Evolutionary conservation across 2,329 filamentous ascomycete genomes (phyloP).

Genomic region (Emydomyces testavorans): DNA sequence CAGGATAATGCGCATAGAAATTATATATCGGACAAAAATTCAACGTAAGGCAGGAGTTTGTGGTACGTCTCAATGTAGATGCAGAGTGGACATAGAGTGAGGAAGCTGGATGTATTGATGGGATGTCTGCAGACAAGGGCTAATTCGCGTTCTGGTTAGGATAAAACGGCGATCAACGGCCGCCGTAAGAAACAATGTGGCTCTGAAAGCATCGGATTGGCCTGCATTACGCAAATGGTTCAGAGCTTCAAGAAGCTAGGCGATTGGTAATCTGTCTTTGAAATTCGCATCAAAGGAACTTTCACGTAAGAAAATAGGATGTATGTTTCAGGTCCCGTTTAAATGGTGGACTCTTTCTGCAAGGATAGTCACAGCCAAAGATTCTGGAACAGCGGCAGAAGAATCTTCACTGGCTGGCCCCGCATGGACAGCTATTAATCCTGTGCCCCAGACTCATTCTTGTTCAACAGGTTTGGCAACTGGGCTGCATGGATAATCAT

Average conservation of each 20-base stretch:
- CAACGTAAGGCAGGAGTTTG: background rate
- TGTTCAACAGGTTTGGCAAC: background rate
- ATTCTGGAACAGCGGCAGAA: slow-evolving; percentile 15
- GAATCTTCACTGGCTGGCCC: slow-evolving; percentile 5
- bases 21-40: background rate
- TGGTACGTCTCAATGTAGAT: background rate
- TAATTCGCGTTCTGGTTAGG: background rate
- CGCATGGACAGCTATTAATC: background rate
- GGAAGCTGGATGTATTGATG: background rate
- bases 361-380: slow-evolving; percentile 4
- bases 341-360: slow-evolving; percentile 4
- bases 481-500: background rate
- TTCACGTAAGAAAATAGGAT: background rate
- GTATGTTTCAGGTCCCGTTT: slow-evolving; percentile 7
- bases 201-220: background rate
- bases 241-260: background rate
- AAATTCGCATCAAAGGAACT: background rate
- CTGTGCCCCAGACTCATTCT: background rate
- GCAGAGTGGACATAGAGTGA: background rate
- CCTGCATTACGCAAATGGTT: background rate
- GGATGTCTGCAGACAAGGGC: background rate
- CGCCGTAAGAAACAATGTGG: background rate
- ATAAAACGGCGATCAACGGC: background rate
- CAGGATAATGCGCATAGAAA: background rate
- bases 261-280: background rate